phyloP scores from a whole-genome alignment of 768 basidiomycete genomes.

The Pulveroboletus sp. region DNA sequence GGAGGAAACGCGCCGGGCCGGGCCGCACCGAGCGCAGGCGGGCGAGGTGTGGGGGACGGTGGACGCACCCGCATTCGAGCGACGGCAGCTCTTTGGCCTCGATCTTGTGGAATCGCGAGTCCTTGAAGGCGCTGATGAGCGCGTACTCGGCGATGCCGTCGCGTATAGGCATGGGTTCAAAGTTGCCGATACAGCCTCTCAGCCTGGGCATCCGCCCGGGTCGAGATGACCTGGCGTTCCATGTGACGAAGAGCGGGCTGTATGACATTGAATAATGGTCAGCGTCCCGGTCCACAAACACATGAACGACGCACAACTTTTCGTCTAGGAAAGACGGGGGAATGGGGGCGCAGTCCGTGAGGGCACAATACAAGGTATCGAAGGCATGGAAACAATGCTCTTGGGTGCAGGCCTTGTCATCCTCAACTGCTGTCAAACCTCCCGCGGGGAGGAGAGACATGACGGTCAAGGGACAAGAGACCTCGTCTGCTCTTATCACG shows the following conservation, averaged over 20 bases:
- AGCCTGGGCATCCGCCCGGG: conserved; percentile 60
- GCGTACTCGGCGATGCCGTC: conserved; percentile 88
- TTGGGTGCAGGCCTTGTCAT: conserved; percentile 51
- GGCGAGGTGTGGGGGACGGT: too few species aligned
- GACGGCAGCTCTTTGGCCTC: conserved; percentile 67
- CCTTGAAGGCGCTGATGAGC: conserved; percentile 84
- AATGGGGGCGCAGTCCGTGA: conserved; percentile 51
- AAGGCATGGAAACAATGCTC: conserved; percentile 83
- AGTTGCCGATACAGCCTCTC: conserved; percentile 94
- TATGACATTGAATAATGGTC: conserved; percentile 1
- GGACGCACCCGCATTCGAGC: conserved; percentile 82
- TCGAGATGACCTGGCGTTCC: conserved; percentile 72
- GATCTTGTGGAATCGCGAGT: conserved; percentile 82
- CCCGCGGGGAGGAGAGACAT: conserved; percentile 57
- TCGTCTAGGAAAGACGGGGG: conserved; percentile 63
- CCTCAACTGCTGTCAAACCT: conserved; percentile 37
- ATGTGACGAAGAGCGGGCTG: conserved; percentile 90
- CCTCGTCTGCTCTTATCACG: conserved; percentile 4
- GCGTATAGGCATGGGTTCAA: conserved; percentile 67
- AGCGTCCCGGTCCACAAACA: background rate
- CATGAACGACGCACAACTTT: conserved; percentile 61
- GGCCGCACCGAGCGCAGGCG: background rate
- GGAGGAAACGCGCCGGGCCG: background rate
- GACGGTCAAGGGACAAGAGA: conserved; percentile 24
- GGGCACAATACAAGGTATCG: conserved; percentile 75